Evolutionary conservation across 2,329 filamentous ascomycete genomes (phyloP).

Genomic region (Talaromyces sp.): DNA sequence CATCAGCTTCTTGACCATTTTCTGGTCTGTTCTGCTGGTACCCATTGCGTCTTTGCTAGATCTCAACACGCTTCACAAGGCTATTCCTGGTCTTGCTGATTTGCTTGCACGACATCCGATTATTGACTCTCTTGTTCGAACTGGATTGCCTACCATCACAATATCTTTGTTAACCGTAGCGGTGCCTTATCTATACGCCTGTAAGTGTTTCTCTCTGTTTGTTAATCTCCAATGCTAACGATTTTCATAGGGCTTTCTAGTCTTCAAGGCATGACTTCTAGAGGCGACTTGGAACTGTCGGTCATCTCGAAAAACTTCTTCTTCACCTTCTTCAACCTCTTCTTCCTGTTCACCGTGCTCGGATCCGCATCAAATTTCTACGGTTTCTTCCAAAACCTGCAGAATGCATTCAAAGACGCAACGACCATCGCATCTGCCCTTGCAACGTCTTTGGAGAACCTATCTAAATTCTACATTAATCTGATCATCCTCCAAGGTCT

Average conservation of each 20-base stretch:
- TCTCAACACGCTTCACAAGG: conserved; percentile 71
- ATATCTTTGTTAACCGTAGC: conserved; percentile 83
- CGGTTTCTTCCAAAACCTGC: conserved; percentile 60
- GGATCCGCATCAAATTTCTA: conserved; percentile 75
- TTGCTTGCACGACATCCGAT: conserved; percentile 66
- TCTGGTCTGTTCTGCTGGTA: conserved; percentile 83
- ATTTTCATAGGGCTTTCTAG: conserved; percentile 65
- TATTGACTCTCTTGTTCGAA: conserved; percentile 74
- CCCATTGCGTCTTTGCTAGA: conserved; percentile 76
- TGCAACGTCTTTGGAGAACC: conserved; percentile 67
- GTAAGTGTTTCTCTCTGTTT: conserved; percentile 42
- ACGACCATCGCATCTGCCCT: conserved; percentile 72
- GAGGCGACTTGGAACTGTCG: conserved; percentile 89
- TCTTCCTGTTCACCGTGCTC: conserved; percentile 87
- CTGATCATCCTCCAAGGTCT: conserved; percentile 91
- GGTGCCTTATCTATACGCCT: conserved; percentile 93
- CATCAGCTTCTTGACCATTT: conserved; percentile 76
- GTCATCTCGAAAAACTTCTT: conserved; percentile 98
- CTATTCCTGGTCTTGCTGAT: conserved; percentile 67
- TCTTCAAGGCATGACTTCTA: conserved; percentile 89
- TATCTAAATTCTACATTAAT: conserved; percentile 85
- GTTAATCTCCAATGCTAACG: not conserved
- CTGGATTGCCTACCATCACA: conserved; percentile 78
- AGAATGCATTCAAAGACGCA: conserved; percentile 73
- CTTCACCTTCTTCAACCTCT: conserved; percentile 99